Conservation (phyloP, 1,139 yeast species). For the Debaryomyces subglobosus region DNA sequence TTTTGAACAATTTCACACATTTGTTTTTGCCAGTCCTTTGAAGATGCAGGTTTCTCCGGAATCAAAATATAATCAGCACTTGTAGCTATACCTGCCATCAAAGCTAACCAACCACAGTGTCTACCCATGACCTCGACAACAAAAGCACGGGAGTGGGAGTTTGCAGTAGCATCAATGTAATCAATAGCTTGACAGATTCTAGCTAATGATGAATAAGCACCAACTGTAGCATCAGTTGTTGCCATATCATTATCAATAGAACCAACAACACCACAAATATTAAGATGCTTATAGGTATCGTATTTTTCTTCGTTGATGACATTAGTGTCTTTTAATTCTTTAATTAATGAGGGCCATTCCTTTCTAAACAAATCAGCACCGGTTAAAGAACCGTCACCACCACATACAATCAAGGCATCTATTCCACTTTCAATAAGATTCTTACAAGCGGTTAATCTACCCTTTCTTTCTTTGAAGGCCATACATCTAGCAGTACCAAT, state of each 20-base stretch:
- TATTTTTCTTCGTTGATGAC: constrained; percentile 55
- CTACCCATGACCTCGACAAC: constrained; percentile 91
- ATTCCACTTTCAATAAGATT: constrained; percentile 73
- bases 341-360: constrained; percentile 77
- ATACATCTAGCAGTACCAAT: constrained; percentile 81
- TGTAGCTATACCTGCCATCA: constrained; percentile 82
- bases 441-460: constrained; percentile 67
- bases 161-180: constrained; percentile 83
- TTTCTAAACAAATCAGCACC: constrained; percentile 80
- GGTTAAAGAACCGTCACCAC: constrained; percentile 85
- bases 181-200: constrained; percentile 79
- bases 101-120: constrained; percentile 86
- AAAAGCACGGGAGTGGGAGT: constrained; percentile 80
- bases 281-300: constrained; percentile 57
- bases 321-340: constrained; percentile 56
- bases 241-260: constrained; percentile 87
- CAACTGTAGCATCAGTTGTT: constrained; percentile 79
- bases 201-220: constrained; percentile 77
- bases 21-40: constrained; percentile 66
- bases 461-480: constrained; percentile 69
- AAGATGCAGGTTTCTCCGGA: constrained; percentile 74
- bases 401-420: constrained; percentile 79
- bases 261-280: constrained; percentile 79
- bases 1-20: constrained; percentile 65
- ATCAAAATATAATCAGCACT: constrained; percentile 81